A percentile compares a stretch with the other conserved stretches of the same genome.
Conservation (phyloP, 352 stramenopile genomes). For the Pythium periplocum region DNA sequence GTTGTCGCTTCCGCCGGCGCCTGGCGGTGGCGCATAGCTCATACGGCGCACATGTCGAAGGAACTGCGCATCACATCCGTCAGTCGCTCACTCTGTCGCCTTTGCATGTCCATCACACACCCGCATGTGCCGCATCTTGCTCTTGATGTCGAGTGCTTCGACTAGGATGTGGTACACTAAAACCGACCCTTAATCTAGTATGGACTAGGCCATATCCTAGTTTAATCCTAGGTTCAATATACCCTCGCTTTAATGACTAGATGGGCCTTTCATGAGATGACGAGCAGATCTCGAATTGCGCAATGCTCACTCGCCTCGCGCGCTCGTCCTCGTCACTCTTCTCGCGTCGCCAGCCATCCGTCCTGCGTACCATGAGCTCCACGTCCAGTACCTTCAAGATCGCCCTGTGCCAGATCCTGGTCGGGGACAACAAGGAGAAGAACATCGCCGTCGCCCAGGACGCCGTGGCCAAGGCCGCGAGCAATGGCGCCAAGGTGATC, state of each 20-base stretch:
- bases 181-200: constrained; percentile 1
- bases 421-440: constrained; percentile 79
- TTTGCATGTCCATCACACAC: constrained; percentile 1
- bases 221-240: no score
- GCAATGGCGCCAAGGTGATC: constrained; percentile 84
- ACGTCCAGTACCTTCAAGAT: constrained; percentile 75
- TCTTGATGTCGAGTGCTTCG: not conserved
- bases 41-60: constrained; percentile 39
- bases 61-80: constrained; percentile 15
- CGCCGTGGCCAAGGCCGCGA: constrained; percentile 59
- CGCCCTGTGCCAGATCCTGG: constrained; percentile 94
- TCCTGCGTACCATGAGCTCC: constrained; percentile 30
- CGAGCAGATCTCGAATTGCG: not conserved
- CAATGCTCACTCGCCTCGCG: constrained; percentile 16
- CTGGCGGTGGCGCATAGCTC: constrained; percentile 63
- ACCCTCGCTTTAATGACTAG: no score
- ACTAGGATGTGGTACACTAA: not conserved
- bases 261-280: constrained; percentile 1
- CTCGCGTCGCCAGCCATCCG: no score
- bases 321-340: not conserved
- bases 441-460: constrained; percentile 79
- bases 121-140: not conserved
- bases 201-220: not conserved
- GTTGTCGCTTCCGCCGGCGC: constrained; percentile 62
- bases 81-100: no score